phyloP scores from a whole-genome alignment of 805 yeast species.

The Grigorovia yakushimaensis region DNA sequence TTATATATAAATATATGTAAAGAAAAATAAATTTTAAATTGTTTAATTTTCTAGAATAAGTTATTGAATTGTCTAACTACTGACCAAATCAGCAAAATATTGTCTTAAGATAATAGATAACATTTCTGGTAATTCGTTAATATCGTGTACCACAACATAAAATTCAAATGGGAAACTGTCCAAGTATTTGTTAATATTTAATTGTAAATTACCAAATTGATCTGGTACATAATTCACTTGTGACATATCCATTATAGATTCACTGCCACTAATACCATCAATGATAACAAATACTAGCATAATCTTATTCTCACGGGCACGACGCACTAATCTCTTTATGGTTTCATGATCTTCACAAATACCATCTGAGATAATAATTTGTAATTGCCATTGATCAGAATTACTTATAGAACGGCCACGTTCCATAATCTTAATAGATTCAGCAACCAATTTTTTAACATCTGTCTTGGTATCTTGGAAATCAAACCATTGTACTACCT shows the following conservation, averaged over 20 bases:
- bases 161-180: constrained; percentile 96
- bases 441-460: constrained; percentile 59
- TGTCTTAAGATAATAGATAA: constrained; percentile 82
- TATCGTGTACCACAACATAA: constrained; percentile 85
- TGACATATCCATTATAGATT: constrained; percentile 87
- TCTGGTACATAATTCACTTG: constrained; percentile 80
- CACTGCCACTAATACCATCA: constrained; percentile 71
- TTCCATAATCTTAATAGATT: constrained; percentile 66
- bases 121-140: constrained; percentile 86
- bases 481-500: constrained; percentile 77
- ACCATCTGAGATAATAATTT: constrained; percentile 92
- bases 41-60: too few relatives aligned
- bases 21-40: too few relatives aligned
- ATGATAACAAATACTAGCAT: constrained; percentile 93
- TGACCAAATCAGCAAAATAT: constrained; percentile 68
- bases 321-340: constrained; percentile 72
- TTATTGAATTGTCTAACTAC: background rate
- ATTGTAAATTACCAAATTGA: constrained; percentile 54
- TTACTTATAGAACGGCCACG: constrained; percentile 40
- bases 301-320: constrained; percentile 82
- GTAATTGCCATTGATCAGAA: constrained; percentile 84
- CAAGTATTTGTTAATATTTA: constrained; percentile 74
- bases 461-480: constrained; percentile 86
- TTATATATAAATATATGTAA: too few relatives aligned
- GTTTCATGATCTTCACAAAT: constrained; percentile 91